Percentiles rank a stretch among this genome's conserved stretches.
Evolutionary conservation across 1,284 basidiomycete genomes (phyloP).

Genomic region (Trichosporon faecale): DNA sequence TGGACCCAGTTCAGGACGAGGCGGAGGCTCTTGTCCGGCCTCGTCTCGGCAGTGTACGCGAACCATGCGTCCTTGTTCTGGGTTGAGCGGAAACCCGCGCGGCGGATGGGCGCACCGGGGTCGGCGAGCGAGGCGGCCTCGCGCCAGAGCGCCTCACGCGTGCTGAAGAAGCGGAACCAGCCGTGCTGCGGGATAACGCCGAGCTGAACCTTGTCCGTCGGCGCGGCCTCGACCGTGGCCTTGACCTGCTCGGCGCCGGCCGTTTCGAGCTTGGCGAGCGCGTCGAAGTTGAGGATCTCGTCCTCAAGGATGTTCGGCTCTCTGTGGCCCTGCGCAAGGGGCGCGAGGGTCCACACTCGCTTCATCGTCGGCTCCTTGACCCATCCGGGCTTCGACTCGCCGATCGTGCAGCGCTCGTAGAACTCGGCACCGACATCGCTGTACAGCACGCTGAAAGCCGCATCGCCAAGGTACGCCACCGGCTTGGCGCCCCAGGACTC

Average conservation of each 20-base stretch:
- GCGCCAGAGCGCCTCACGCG: conserved; percentile 8
- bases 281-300: conserved; percentile 3
- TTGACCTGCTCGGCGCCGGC: not conserved
- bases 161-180: conserved; percentile 14
- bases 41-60: not conserved
- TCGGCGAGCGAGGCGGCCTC: not conserved
- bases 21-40: not conserved
- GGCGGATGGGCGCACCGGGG: not conserved
- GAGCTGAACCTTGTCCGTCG: not conserved
- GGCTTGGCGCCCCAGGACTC: conserved; percentile 30
- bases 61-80: not conserved
- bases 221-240: not conserved
- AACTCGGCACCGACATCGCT: conserved; percentile 37
- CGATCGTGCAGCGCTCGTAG: conserved; percentile 33
- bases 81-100: not conserved
- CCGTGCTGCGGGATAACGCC: conserved; percentile 16
- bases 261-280: not conserved
- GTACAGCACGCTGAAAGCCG: conserved; percentile 35
- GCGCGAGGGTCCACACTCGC: conserved; percentile 8
- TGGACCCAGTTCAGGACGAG: conserved; percentile 3
- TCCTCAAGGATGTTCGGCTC: not conserved
- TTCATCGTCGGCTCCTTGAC: not conserved
- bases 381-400: conserved; percentile 13
- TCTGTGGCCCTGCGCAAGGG: not conserved
- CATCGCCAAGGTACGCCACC: conserved; percentile 17